Conservation (phyloP, 129 eudicot genomes). For the Chrysanthemum makinoi region DNA sequence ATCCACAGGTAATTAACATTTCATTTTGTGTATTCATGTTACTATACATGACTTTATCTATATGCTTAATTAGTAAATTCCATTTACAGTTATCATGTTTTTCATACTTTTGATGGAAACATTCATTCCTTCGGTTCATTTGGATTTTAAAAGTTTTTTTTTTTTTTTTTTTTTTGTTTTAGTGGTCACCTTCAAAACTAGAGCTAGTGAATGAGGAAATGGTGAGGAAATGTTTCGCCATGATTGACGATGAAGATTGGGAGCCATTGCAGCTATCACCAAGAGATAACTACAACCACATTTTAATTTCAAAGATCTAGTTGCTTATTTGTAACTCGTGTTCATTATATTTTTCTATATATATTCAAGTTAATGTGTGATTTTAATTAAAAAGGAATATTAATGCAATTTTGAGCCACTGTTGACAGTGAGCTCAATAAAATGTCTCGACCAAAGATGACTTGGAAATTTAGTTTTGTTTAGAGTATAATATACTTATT, state of each 20-base stretch:
- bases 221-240: slow-evolving; percentile 31
- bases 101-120: too few relatives aligned
- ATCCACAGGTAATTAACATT: slow-evolving; percentile 29
- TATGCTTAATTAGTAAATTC: background rate
- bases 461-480: too few relatives aligned
- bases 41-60: background rate
- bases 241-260: slow-evolving; percentile 38
- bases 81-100: too few relatives aligned
- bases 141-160: background rate
- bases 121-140: background rate
- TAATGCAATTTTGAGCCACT: too few relatives aligned
- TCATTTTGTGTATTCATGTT: background rate
- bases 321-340: background rate
- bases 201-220: slow-evolving; percentile 34
- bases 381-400: too few relatives aligned
- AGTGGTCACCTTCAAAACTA: slow-evolving; percentile 28
- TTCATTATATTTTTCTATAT: background rate
- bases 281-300: slow-evolving; percentile 3
- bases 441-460: too few relatives aligned
- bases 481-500: too few relatives aligned
- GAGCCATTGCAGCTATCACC: slow-evolving; percentile 15
- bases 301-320: slow-evolving; percentile 23
- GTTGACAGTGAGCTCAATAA: too few relatives aligned
- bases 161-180: background rate
- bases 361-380: too few relatives aligned